Evolutionary conservation across 345 rosid species (phyloP).

Genomic region (Euphorbia lathyris): DNA sequence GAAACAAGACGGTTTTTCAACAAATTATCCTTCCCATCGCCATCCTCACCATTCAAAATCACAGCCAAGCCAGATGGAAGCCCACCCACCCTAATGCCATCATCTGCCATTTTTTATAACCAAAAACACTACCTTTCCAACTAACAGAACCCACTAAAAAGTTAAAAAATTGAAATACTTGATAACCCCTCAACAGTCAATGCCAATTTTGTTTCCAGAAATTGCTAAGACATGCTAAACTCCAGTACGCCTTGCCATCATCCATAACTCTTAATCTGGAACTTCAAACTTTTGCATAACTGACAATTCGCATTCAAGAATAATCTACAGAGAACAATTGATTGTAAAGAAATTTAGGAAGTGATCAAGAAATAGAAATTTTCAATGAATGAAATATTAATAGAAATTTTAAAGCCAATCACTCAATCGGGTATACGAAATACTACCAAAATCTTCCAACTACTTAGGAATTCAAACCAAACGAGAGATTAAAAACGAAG

Average conservation of each 20-base stretch:
- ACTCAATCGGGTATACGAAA: not conserved
- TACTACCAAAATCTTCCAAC: not conserved
- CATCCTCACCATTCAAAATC: constrained; percentile 59
- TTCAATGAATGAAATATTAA: not conserved
- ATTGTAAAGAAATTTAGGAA: not conserved
- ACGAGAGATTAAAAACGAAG: not conserved
- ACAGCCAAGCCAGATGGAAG: constrained; percentile 88
- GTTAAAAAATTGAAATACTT: constrained; percentile 13
- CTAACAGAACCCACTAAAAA: constrained; percentile 13
- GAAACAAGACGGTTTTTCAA: constrained; percentile 62
- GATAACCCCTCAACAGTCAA: constrained; percentile 17
- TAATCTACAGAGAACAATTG: constrained; percentile 6
- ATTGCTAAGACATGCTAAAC: not conserved
- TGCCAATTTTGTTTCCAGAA: not conserved
- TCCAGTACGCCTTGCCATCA: constrained; percentile 10
- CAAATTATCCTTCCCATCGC: constrained; percentile 52
- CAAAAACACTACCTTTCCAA: constrained; percentile 12
- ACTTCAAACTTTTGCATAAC: constrained; percentile 13
- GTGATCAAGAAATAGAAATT: not conserved
- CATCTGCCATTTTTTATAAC: constrained; percentile 72
- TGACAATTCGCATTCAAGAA: constrained; percentile 18
- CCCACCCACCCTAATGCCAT: constrained; percentile 56
- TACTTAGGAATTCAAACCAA: not conserved
- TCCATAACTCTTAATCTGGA: constrained; percentile 10
- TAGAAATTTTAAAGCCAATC: not conserved